Percentiles rank a stretch among this genome's conserved stretches.
These are phyloP conservation scores for Sextonia rubra DNA, from an alignment of 164 flowering plant genomes.

Conservation along the genomic window DNA sequence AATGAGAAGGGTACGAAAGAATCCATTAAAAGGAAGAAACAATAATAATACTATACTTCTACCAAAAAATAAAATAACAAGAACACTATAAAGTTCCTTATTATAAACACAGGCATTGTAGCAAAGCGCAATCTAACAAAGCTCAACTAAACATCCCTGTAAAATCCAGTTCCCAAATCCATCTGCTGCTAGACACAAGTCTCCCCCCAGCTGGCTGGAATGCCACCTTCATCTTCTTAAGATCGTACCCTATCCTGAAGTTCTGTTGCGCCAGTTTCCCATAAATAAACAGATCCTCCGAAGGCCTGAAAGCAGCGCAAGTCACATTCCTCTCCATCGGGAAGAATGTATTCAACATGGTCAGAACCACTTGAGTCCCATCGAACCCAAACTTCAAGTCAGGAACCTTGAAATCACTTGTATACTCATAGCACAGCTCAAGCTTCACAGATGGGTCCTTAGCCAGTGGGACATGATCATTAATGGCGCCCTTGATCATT, in stretches of 20 bases:
- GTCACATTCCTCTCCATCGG: background rate
- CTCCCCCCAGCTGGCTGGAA: conserved; percentile 22
- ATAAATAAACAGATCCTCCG: conserved; percentile 5
- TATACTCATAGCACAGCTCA: conserved; percentile 18
- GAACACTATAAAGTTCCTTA: too few relatives aligned
- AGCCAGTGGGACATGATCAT: background rate
- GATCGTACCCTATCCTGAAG: conserved; percentile 27
- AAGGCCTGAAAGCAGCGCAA: conserved; percentile 19
- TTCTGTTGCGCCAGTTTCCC: conserved; percentile 32
- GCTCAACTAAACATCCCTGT: too few relatives aligned
- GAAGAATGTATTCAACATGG: conserved; percentile 19
- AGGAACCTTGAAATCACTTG: conserved; percentile 8
- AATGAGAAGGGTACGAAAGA: too few relatives aligned
- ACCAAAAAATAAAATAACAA: too few relatives aligned
- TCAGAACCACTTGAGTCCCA: conserved; percentile 30
- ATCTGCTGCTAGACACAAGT: conserved; percentile 20
- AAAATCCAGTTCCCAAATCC: background rate
- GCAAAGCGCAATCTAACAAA: too few relatives aligned
- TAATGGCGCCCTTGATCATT: too few relatives aligned
- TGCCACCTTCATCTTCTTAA: conserved; percentile 16
- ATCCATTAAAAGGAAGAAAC: too few relatives aligned
- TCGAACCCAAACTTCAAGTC: conserved; percentile 25
- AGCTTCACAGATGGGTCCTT: background rate
- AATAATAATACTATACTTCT: too few relatives aligned
- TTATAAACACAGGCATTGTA: too few relatives aligned